Base-by-base conservation (phyloP, 2,329 filamentous ascomycete species). In the Fusarium chaquense region DNA sequence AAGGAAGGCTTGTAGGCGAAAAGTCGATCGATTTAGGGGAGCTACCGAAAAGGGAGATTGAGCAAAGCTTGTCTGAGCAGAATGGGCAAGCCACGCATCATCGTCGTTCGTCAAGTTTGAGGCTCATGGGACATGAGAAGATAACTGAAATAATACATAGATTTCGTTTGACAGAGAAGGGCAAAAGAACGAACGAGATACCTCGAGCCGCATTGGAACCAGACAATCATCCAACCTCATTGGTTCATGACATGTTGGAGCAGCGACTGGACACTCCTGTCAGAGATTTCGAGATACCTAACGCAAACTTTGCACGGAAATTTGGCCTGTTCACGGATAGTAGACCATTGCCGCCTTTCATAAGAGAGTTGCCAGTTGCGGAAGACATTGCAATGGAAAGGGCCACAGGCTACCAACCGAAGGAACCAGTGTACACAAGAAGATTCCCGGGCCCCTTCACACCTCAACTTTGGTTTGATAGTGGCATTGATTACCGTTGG, bases 241-340 rank as follows among this genome's bases (percentile, higher is more conserved):
- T 62, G 24, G 28, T 68, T 24, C 53, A 51, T 24, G 58, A 61
- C 13, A 55, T 60, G 28, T 47, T 65, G 18, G 50, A 70, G 28
- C 60, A 65, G 33, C 64, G 40, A 45, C 51, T 64, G 18, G 56
- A 35, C 26, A 45, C 45, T 12, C 52, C 33, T n/a, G 78, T 80
- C 6, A 72, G 74, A n/a, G 79, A 77, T 10, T 76, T 74, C 47
- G 70, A 79, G 22, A 77, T 83, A 44, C 82, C 82, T 4, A 81
- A 84, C 60, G 80, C 81, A 15, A 81, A 81, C 46, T 84, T 84
- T 65, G 82, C 81, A 8, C 75, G 82, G 55, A 84, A 84, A 57
- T 78, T 80, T 58, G 76, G 75, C 7, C 64, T 84, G 16, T 75
- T 82, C 33, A 75, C 76, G 5, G 70, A 73, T 35, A 73, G 72